Evolutionary conservation across 352 stramenopile genomes (phyloP), one percentile per base, ranked within the genome.

Genomic region (Globisporangium paroecandrum): DNA sequence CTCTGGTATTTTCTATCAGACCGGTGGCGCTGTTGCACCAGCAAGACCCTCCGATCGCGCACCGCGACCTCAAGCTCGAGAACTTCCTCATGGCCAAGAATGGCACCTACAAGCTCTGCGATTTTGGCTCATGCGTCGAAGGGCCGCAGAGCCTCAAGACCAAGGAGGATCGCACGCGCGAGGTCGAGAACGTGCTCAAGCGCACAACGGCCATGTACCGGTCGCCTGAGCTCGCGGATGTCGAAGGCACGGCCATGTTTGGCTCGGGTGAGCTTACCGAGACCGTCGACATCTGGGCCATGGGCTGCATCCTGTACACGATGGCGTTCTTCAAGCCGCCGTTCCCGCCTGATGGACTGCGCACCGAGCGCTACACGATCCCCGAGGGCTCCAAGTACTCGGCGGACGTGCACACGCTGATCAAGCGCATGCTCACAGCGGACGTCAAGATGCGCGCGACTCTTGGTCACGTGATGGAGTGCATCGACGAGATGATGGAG

Each of bases 181-280:
- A 97, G 66, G 89, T 97, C 64, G 97, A 99, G 66, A 81, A 97
- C 29, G 96, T 99, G 59, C 80, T 95, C 72, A 98, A 98, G 74
- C 97, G 94, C 55, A 99, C 96, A 6, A 99, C 97, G 0, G 96
- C 97, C 64, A 98, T 99, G 94, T 99, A 99, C 71, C 90, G 97
- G 12, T 97, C 96, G 2, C 97, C 97, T 13, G 97, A 99, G 77
- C 95, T 99, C 67, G 95, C 97, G 0, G 97, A 99, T 74, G 83
- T 99, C 4, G 85, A 94, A 72, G 87, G 87, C 38, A 94, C 85
- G 8, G 85, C 82, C 32, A 93, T 94, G 85, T 99, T 98, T 75
- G 93, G 97, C 71, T 82, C 90, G 0, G 92, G 92, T 1, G 83
- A 95, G 46, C 83, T 99, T 34, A 96, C 87, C 1, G 80, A 98